A percentile compares a stretch with the other conserved stretches of the same genome.
Conservation (phyloP, 2,329 filamentous ascomycete genomes). For the Ploettnerulaceae sp. region DNA sequence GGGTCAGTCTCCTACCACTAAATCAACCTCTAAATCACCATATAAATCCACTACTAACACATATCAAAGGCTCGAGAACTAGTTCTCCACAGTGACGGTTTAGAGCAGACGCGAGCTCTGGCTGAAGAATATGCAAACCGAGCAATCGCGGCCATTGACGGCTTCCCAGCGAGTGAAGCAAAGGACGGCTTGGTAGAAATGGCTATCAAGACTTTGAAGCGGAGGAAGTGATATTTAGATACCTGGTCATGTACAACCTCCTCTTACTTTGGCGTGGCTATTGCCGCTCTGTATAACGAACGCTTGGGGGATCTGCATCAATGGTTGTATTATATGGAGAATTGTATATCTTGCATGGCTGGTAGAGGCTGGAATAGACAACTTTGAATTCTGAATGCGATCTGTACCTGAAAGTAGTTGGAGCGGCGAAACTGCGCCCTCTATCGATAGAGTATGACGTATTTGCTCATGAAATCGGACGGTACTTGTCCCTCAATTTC, state of each 20-base stretch:
- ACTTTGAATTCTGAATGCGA: not conserved
- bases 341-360: not conserved
- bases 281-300: slow-evolving; percentile 20
- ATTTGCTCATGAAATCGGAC: too few relatives aligned
- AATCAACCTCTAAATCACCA: not conserved
- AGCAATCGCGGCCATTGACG: slow-evolving; percentile 76
- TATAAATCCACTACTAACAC: slow-evolving; percentile 24
- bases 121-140: slow-evolving; percentile 88
- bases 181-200: slow-evolving; percentile 90
- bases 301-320: slow-evolving; percentile 11
- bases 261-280: slow-evolving; percentile 14
- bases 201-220: slow-evolving; percentile 85
- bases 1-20: slow-evolving; percentile 53
- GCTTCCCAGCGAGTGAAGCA: slow-evolving; percentile 90
- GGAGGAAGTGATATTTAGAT: slow-evolving; percentile 61
- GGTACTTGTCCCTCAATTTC: too few relatives aligned
- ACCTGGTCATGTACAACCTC: slow-evolving; percentile 17
- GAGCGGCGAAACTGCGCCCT: too few relatives aligned
- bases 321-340: slow-evolving; percentile 14
- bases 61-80: slow-evolving; percentile 70
- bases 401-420: not conserved
- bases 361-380: slow-evolving; percentile 10
- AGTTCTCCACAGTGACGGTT: slow-evolving; percentile 76
- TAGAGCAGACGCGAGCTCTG: slow-evolving; percentile 85
- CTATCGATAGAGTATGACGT: too few relatives aligned